Percentiles rank a stretch among this genome's conserved stretches.
phyloP scores from a whole-genome alignment of 179 eudicot genomes.

The Nepenthes alata region DNA sequence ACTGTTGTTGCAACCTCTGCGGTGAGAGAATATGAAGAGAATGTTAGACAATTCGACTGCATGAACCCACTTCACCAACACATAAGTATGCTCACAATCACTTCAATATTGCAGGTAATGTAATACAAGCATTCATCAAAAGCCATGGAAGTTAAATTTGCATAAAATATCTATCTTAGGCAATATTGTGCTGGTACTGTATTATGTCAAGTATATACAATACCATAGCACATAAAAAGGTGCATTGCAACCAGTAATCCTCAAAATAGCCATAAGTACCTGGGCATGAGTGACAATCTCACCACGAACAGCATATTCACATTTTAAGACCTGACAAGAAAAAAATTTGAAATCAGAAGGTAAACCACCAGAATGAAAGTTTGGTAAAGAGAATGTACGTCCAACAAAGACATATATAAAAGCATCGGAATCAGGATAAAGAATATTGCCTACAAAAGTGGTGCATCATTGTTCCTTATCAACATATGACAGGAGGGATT shows the following conservation, averaged over 20 bases:
- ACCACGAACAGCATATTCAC: constrained; percentile 98
- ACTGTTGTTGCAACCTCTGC: constrained; percentile 9
- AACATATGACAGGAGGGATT: background rate
- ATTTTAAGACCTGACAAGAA: constrained; percentile 58
- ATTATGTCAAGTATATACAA: background rate
- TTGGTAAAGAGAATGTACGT: background rate
- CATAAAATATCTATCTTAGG: too few relatives aligned
- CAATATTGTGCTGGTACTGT: too few relatives aligned
- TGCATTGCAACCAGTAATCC: background rate
- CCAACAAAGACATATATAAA: background rate
- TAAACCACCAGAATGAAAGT: constrained; percentile 4
- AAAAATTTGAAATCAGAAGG: constrained; percentile 2
- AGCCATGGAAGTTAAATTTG: too few relatives aligned
- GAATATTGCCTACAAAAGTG: background rate
- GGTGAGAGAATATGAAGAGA: background rate
- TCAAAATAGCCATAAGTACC: constrained; percentile 18
- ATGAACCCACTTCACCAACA: constrained; percentile 4
- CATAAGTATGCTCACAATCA: background rate
- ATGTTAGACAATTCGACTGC: background rate
- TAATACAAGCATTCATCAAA: background rate
- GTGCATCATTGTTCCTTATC: background rate
- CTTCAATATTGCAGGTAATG: background rate
- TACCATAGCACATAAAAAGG: background rate
- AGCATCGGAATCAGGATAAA: background rate
- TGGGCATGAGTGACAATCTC: constrained; percentile 79